Percentiles rank a stretch among this genome's conserved stretches.
phyloP scores from a whole-genome alignment of 179 eudicot species.

The Silene noctiflora region DNA sequence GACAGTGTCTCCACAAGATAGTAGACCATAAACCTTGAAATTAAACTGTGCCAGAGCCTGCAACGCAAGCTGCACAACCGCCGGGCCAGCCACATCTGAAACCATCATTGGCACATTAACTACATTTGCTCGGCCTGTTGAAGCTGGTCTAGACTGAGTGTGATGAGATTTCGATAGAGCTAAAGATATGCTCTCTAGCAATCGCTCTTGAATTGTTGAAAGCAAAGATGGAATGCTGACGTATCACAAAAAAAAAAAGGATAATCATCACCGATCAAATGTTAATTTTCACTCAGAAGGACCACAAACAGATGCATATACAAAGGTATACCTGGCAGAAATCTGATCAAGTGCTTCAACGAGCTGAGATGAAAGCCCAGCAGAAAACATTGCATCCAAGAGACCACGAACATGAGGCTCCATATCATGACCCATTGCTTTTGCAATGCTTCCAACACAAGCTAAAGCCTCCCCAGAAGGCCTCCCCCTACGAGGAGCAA shows the following conservation, averaged over 20 bases:
- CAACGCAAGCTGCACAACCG: conserved; percentile 83
- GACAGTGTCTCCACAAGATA: conserved; percentile 12
- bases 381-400: conserved; percentile 84
- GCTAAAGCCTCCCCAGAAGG: conserved; percentile 94
- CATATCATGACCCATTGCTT: conserved; percentile 88
- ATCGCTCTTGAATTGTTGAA: conserved; percentile 75
- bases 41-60: conserved; percentile 86
- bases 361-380: conserved; percentile 77
- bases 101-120: conserved; percentile 43
- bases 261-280: not conserved
- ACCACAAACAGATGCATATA: not conserved
- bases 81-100: conserved; percentile 66
- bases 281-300: not conserved
- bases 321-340: conserved; percentile 52
- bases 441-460: conserved; percentile 85
- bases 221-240: conserved; percentile 84
- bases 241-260: conserved; percentile 12
- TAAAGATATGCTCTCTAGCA: conserved; percentile 66
- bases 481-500: conserved; percentile 96
- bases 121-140: conserved; percentile 44
- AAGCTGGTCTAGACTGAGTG: conserved; percentile 53
- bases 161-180: conserved; percentile 69
- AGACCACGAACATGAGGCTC: conserved; percentile 83
- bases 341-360: conserved; percentile 84
- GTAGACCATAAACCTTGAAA: conserved; percentile 63